Conservation (phyloP, 306 rosid species). For the Vachellia pachyceras region DNA sequence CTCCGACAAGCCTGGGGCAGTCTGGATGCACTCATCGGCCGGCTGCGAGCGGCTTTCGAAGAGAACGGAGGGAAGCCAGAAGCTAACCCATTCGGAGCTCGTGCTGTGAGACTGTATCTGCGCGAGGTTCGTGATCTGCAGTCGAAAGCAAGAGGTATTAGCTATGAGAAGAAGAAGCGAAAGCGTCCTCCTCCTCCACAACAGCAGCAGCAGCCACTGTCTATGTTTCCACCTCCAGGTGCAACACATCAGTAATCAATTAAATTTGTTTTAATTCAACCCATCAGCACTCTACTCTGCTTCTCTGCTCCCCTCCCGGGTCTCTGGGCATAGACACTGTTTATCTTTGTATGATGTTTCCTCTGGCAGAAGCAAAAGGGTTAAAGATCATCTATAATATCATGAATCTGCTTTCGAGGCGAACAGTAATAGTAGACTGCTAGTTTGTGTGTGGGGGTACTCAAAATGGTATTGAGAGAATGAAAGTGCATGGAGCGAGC, state of each 20-base stretch:
- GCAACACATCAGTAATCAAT: conserved; percentile 43
- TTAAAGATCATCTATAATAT: conserved; percentile 42
- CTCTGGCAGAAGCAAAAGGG: conserved; percentile 47
- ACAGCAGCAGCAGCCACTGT: neutral
- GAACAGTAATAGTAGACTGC: conserved; percentile 25
- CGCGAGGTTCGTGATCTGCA: conserved; percentile 98
- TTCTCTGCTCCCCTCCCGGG: too few relatives aligned
- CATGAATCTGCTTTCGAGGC: conserved; percentile 46
- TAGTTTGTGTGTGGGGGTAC: neutral
- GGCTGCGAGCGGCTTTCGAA: conserved; percentile 94
- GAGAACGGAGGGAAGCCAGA: conserved; percentile 98
- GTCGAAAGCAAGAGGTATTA: conserved; percentile 97
- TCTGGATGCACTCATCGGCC: conserved; percentile 94
- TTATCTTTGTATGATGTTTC: conserved; percentile 42
- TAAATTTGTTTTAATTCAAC: conserved; percentile 2
- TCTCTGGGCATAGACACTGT: conserved; percentile 22
- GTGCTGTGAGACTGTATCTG: conserved; percentile 93
- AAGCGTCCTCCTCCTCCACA: conserved; percentile 60
- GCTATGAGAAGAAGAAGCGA: conserved; percentile 96
- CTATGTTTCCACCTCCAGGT: conserved; percentile 61
- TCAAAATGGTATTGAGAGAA: conserved; percentile 12
- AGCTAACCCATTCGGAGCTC: conserved; percentile 92
- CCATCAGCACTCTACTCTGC: neutral
- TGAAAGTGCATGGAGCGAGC: conserved; percentile 21
- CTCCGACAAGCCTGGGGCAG: conserved; percentile 99